Percentiles rank a stretch among this genome's conserved stretches.
Conservation (phyloP, 2,329 filamentous ascomycete species). For the Microascus cirrosus region DNA sequence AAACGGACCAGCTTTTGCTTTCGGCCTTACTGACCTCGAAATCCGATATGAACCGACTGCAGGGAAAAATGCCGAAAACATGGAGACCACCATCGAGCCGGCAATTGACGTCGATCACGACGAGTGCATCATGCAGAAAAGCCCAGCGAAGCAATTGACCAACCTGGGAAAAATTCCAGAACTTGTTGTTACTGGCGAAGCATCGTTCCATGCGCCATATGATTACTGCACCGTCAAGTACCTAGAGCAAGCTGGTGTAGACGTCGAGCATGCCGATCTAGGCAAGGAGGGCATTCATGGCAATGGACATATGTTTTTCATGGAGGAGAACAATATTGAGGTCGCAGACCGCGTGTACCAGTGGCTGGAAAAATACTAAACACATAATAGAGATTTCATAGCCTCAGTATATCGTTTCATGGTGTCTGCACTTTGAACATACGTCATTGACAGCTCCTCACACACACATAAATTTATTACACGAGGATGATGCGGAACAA, state of each 20-base stretch:
- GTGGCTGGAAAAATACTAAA: background rate
- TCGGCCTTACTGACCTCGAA: conserved; percentile 35
- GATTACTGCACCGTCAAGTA: conserved; percentile 29
- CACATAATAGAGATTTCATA: background rate
- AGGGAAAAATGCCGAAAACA: conserved; percentile 18
- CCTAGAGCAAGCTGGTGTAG: conserved; percentile 29
- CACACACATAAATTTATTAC: no score
- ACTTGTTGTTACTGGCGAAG: conserved; percentile 26
- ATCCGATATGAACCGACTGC: conserved; percentile 34
- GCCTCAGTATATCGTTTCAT: background rate
- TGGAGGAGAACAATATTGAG: conserved; percentile 34
- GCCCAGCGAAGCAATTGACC: conserved; percentile 16
- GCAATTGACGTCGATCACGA: conserved; percentile 11
- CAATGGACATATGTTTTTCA: conserved; percentile 35
- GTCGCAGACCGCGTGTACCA: conserved; percentile 11
- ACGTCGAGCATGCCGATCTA: conserved; percentile 9
- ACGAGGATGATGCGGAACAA: no score
- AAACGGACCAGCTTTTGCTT: conserved; percentile 21
- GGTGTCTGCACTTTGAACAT: no score
- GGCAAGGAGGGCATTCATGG: conserved; percentile 21
- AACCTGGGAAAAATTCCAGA: conserved; percentile 23
- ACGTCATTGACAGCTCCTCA: no score
- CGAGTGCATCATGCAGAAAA: conserved; percentile 21
- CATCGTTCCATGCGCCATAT: conserved; percentile 33
- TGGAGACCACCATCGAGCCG: conserved; percentile 17